phyloP scores from a whole-genome alignment of 139 green algal species.

The Chlorella vulgaris region DNA sequence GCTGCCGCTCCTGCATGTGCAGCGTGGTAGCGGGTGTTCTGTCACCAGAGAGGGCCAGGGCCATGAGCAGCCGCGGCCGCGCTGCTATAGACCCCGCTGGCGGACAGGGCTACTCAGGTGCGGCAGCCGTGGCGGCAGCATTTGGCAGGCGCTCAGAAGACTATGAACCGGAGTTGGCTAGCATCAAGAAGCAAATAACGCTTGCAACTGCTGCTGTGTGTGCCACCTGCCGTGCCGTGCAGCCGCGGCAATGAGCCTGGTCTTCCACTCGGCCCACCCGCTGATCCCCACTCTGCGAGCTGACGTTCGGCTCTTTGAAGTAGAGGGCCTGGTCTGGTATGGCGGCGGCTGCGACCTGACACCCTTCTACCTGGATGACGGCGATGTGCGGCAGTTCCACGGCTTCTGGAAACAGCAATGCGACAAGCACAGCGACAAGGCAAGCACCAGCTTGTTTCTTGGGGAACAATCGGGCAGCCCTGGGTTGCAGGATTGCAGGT shows the following conservation, averaged over 20 bases:
- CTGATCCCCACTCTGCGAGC: constrained; percentile 92
- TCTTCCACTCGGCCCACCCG: constrained; percentile 91
- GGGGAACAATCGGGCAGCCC: not conserved
- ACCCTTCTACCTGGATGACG: constrained; percentile 84
- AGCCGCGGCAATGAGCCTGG: constrained; percentile 90
- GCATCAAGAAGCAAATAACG: not conserved
- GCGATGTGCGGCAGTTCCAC: constrained; percentile 86
- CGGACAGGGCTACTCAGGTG: constrained; percentile 51
- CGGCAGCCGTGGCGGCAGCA: too few relatives aligned
- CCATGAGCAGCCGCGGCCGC: constrained; percentile 77
- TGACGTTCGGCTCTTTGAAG: constrained; percentile 93
- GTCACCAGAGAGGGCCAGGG: constrained; percentile 62
- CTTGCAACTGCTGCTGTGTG: not conserved
- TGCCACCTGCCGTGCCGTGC: not conserved
- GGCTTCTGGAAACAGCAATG: constrained; percentile 81
- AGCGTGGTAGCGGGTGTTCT: constrained; percentile 77
- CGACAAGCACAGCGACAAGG: constrained; percentile 58
- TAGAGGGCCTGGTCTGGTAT: constrained; percentile 82
- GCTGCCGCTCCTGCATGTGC: too few relatives aligned
- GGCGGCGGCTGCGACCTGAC: constrained; percentile 97
- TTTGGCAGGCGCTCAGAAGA: too few relatives aligned
- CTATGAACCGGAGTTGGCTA: not conserved
- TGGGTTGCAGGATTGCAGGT: not conserved
- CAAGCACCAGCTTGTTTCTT: not conserved
- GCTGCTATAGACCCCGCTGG: constrained; percentile 64